A percentile compares a stretch with the other conserved stretches of the same genome.
These are phyloP conservation scores for Lactifluus subvellereus DNA, from an alignment of 768 basidiomycete species.

Conservation along the genomic window DNA sequence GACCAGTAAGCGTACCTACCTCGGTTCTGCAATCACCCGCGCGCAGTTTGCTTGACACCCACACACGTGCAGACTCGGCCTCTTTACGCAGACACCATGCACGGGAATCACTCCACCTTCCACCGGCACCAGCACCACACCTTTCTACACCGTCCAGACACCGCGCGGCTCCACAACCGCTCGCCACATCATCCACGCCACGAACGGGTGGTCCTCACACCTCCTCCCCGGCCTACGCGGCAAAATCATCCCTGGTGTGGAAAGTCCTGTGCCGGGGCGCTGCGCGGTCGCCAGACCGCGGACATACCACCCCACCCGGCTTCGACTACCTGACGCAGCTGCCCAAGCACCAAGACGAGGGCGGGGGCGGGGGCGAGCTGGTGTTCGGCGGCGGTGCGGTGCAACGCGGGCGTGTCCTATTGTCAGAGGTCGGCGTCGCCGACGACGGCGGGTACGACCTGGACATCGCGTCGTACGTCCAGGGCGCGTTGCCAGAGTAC, in stretches of 20 bases:
- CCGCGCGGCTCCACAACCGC: slow-evolving; percentile 52
- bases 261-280: slow-evolving; percentile 40
- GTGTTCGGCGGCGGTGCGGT: slow-evolving; percentile 64
- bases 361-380: slow-evolving; percentile 40
- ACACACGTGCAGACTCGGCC: slow-evolving; percentile 41
- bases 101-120: slow-evolving; percentile 40
- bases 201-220: slow-evolving; percentile 77
- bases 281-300: slow-evolving; percentile 64
- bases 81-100: slow-evolving; percentile 59
- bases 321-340: slow-evolving; percentile 72
- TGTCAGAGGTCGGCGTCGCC: slow-evolving; percentile 30
- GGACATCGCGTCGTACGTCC: slow-evolving; percentile 38
- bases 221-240: slow-evolving; percentile 57
- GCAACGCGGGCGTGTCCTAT: slow-evolving; percentile 28
- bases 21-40: not conserved
- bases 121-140: slow-evolving; percentile 20
- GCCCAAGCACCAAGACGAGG: not conserved
- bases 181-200: slow-evolving; percentile 71
- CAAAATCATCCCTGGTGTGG: slow-evolving; percentile 46
- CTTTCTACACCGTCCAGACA: slow-evolving; percentile 52
- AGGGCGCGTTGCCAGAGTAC: slow-evolving; percentile 47
- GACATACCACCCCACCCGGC: slow-evolving; percentile 37
- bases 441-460: slow-evolving; percentile 36
- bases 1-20: slow-evolving; percentile 36
- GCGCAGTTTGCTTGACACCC: too few relatives aligned